Percentiles rank a stretch among this genome's conserved stretches.
Evolutionary conservation across 192 early-diverging fungal species (phyloP).

Genomic region (Coemansia sp.): DNA sequence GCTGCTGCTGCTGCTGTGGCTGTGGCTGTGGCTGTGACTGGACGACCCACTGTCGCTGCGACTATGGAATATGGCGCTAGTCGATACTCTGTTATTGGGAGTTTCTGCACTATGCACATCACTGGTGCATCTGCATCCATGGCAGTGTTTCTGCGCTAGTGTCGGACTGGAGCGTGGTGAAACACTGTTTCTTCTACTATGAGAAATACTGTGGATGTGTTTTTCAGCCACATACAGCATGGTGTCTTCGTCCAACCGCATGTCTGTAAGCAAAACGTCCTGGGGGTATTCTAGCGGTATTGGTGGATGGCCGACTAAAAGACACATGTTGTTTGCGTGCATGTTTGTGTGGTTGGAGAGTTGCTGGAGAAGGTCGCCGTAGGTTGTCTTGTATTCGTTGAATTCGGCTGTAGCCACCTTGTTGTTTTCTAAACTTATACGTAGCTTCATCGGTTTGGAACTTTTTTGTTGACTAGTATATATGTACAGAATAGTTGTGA

Average conservation of each 20-base stretch:
- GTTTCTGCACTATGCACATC: not conserved
- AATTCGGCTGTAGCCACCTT: conserved; percentile 1
- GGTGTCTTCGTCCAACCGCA: conserved; percentile 11
- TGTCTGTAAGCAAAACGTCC: conserved; percentile 18
- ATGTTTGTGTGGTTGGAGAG: not conserved
- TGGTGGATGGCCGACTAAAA: conserved; percentile 24
- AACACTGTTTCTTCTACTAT: not conserved
- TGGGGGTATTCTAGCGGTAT: conserved; percentile 21
- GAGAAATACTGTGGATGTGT: no score
- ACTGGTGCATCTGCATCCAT: not conserved
- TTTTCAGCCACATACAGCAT: conserved; percentile 8
- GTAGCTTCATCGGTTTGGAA: not conserved
- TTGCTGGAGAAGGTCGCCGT: not conserved
- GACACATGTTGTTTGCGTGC: not conserved
- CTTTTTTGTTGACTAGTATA: no score
- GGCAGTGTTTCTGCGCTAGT: not conserved
- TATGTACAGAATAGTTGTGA: no score
- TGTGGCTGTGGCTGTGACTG: not conserved
- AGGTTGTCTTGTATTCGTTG: not conserved
- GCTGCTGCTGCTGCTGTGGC: not conserved
- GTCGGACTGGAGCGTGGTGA: not conserved
- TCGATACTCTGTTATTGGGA: not conserved
- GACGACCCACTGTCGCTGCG: not conserved
- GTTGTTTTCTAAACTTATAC: not conserved
- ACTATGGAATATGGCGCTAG: not conserved